These are phyloP conservation scores for Pouteria campechiana DNA, from an alignment of 179 eudicot genomes.

Conservation along the genomic window DNA sequence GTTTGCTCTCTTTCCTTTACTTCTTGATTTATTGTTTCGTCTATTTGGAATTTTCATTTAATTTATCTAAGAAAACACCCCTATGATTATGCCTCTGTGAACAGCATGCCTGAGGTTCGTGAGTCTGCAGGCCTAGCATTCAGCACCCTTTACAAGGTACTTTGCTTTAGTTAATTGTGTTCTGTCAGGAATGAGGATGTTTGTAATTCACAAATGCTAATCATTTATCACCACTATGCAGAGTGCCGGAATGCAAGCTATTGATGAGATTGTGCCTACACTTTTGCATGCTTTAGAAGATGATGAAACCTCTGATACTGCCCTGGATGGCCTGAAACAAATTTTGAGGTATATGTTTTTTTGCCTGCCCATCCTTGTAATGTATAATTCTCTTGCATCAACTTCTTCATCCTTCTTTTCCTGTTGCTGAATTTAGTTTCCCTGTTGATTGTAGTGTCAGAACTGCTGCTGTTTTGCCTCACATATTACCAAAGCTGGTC, in stretches of 20 bases:
- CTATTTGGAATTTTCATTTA: not conserved
- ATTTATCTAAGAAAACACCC: no score
- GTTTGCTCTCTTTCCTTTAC: conserved; percentile 25
- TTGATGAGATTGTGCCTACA: conserved; percentile 99
- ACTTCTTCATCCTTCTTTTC: not conserved
- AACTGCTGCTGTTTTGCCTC: conserved; percentile 93
- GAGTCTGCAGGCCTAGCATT: conserved; percentile 94
- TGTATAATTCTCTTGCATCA: not conserved
- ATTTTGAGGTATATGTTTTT: conserved; percentile 87
- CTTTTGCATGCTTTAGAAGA: conserved; percentile 95
- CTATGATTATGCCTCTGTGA: conserved; percentile 1
- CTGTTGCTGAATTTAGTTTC: not conserved
- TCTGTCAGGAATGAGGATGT: not conserved
- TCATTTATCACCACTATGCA: conserved; percentile 10
- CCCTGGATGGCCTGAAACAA: conserved; percentile 97
- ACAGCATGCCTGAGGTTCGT: conserved; percentile 79
- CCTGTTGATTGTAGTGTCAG: conserved; percentile 52
- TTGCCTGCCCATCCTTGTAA: not conserved
- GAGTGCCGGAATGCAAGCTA: conserved; percentile 99
- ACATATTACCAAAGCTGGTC: conserved; percentile 92
- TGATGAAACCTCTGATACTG: conserved; percentile 85
- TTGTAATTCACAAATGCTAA: not conserved
- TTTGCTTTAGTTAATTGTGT: conserved; percentile 1
- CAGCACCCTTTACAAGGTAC: conserved; percentile 94
- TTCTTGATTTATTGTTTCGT: conserved; percentile 3